phyloP scores from a whole-genome alignment of 106 monocot species.

The Apostasia ramifera region DNA sequence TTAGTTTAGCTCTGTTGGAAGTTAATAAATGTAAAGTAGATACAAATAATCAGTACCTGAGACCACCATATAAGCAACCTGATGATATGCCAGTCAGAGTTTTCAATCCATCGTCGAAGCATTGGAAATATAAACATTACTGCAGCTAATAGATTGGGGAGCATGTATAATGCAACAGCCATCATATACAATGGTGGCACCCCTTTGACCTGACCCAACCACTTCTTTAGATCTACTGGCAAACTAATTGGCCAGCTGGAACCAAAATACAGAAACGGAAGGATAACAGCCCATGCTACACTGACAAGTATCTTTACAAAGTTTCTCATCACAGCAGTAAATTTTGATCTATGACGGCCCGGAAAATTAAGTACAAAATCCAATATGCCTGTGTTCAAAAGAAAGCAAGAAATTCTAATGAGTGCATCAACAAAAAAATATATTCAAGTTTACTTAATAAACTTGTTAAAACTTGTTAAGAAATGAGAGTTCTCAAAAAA shows the following conservation, averaged over 20 bases:
- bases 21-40: background rate
- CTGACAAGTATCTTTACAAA: slow-evolving; percentile 77
- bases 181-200: slow-evolving; percentile 79
- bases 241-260: slow-evolving; percentile 31
- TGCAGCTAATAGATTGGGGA: slow-evolving; percentile 71
- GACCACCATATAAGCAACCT: slow-evolving; percentile 97
- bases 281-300: slow-evolving; percentile 64
- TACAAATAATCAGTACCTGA: slow-evolving; percentile 46
- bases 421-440: background rate
- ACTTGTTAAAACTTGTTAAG: no score
- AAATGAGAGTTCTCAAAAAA: no score
- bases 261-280: slow-evolving; percentile 64
- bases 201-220: slow-evolving; percentile 65
- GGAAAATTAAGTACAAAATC: slow-evolving; percentile 92
- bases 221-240: slow-evolving; percentile 44
- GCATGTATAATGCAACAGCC: slow-evolving; percentile 73
- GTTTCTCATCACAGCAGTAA: slow-evolving; percentile 72
- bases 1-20: background rate
- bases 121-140: slow-evolving; percentile 81
- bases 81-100: slow-evolving; percentile 87
- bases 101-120: slow-evolving; percentile 88
- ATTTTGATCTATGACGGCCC: slow-evolving; percentile 84
- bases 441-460: no score
- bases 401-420: background rate
- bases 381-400: slow-evolving; percentile 55